phyloP scores from a whole-genome alignment of 176 grass and related monocot species.

The Tillandsia leiboldiana region DNA sequence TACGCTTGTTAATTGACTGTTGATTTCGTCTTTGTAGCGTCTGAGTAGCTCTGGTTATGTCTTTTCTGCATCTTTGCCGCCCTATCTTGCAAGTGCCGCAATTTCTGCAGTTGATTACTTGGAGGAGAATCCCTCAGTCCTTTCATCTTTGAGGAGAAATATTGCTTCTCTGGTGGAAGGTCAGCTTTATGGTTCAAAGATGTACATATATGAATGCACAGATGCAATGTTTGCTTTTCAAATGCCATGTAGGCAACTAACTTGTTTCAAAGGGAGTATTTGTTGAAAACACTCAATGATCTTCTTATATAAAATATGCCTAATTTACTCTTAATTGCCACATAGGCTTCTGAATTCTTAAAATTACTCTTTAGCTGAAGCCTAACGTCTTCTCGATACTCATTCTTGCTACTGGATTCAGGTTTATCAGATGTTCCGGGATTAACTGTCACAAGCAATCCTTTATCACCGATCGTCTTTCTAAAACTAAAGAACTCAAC shows the following conservation, averaged over 20 bases:
- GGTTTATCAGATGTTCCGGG: slow-evolving; percentile 52
- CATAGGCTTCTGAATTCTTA: not conserved
- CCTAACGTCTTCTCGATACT: no score
- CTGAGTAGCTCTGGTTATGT: slow-evolving; percentile 90
- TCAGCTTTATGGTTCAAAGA: slow-evolving; percentile 11
- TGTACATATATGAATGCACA: not conserved
- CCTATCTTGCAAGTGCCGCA: slow-evolving; percentile 81
- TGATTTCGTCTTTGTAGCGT: slow-evolving; percentile 43
- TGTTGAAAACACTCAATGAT: no score
- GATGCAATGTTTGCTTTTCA: not conserved
- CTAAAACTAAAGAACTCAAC: slow-evolving; percentile 71
- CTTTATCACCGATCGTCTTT: slow-evolving; percentile 58
- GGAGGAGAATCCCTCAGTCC: slow-evolving; percentile 72
- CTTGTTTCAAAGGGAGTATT: no score
- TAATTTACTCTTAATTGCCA: not conserved
- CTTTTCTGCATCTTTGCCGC: slow-evolving; percentile 92
- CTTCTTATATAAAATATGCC: no score
- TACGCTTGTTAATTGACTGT: slow-evolving; percentile 22
- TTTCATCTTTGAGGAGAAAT: slow-evolving; percentile 51
- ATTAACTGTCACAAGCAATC: slow-evolving; percentile 61
- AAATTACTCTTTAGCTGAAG: not conserved
- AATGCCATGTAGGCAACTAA: not conserved
- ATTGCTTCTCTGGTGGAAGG: slow-evolving; percentile 50
- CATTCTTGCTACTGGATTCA: slow-evolving; percentile 19
- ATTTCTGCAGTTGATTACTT: slow-evolving; percentile 82